phyloP scores from a whole-genome alignment of 805 yeast species.

The Teunomyces barrocoloradensis region DNA sequence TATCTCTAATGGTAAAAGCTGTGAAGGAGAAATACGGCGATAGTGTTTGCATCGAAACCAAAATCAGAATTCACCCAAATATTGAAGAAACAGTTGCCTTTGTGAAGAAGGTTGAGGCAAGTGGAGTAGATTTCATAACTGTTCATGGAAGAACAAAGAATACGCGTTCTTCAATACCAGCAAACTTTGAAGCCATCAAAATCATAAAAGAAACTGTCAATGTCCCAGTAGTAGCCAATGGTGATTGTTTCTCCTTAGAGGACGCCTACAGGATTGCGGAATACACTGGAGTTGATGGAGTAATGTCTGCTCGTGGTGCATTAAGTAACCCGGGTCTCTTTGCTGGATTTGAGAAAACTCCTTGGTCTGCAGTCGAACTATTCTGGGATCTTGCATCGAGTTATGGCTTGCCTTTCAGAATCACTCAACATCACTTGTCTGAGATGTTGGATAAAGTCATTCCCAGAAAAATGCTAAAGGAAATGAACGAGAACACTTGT shows the following conservation, averaged over 20 bases:
- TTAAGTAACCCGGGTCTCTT: constrained; percentile 85
- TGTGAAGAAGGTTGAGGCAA: constrained; percentile 70
- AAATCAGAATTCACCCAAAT: constrained; percentile 84
- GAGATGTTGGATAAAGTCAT: constrained; percentile 72
- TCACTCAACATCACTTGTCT: constrained; percentile 82
- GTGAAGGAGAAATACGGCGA: constrained; percentile 76
- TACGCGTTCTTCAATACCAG: constrained; percentile 83
- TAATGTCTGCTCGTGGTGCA: constrained; percentile 93
- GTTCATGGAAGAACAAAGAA: constrained; percentile 89
- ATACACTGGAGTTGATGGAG: constrained; percentile 80
- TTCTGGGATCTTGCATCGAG: constrained; percentile 77
- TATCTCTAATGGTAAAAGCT: constrained; percentile 78
- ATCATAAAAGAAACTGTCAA: constrained; percentile 51
- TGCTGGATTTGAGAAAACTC: constrained; percentile 67
- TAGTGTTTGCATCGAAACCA: constrained; percentile 78
- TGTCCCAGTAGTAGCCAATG: constrained; percentile 93
- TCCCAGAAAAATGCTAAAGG: constrained; percentile 33
- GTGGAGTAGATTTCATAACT: constrained; percentile 92
- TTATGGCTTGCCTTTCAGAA: constrained; percentile 81
- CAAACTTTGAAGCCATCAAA: constrained; percentile 77
- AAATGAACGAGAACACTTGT: constrained; percentile 59
- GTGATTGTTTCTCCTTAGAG: constrained; percentile 75
- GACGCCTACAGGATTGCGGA: constrained; percentile 66
- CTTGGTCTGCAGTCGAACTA: constrained; percentile 87
- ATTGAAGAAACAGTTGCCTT: constrained; percentile 68